Base-by-base conservation (phyloP, 164 flowering plant species). In the Umbilicus rupestris region DNA sequence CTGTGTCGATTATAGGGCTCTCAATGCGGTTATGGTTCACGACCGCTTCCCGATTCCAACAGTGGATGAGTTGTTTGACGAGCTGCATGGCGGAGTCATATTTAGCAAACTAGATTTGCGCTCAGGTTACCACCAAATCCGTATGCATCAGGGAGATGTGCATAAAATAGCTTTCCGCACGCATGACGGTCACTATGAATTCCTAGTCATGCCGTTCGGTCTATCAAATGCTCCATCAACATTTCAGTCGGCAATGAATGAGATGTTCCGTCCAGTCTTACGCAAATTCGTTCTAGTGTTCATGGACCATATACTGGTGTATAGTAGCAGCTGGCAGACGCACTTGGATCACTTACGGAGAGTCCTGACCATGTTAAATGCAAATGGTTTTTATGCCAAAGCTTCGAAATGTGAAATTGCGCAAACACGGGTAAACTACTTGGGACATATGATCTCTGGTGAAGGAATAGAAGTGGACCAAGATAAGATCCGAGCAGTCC, bases 281-380 rank as follows among this genome's bases (percentile, higher is more conserved):
- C 37, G 37, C 7, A 35, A 1, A 35, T 35, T 35, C n/a, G 41
- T 62, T 2, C 1, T 62, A 1, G 64, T 62, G 3, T 62, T 63
- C 39, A 41, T 65, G 15, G 67, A 65, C 1, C 50, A 65, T 41
- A 65, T 65, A 3, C 45, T 65, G 50, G 19, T 65, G 1, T 65
- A 65, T 17, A 42, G 52, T 22, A 5, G 9, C 1, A 41, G 1
- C 15, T 65, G 50, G 67, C 12, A 7, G 16, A 50, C 41, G 5
- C 67, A 65, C 41, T 8, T 65, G 26, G 7, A 15, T 2, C 67
- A 65, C 28, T 28, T 65, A 7, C 15, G 29, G 7, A 8, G 12
- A 10, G 26, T 41, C 11, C 1, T 9, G 0, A 41, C 22, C 26
- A 22, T 41, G 20, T 16, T 11, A 42, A 20, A 42, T n/a, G n/a